Conservation (phyloP, 192 early-diverging fungal genomes). For the Coemansia sp. region DNA sequence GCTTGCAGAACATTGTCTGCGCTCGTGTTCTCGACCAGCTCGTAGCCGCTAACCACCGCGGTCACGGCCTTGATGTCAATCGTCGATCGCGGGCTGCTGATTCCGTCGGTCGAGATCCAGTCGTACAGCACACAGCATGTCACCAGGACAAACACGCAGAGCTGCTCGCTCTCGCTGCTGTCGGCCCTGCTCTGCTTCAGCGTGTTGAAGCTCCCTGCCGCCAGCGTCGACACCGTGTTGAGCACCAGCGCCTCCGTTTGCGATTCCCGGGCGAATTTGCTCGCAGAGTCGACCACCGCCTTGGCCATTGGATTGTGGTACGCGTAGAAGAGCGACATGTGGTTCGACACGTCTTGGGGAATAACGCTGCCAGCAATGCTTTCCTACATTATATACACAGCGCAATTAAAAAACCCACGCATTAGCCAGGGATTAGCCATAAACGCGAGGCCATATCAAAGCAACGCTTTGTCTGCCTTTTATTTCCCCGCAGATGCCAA, state of each 20-base stretch:
- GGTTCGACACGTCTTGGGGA: slow-evolving; percentile 84
- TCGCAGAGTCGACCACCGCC: slow-evolving; percentile 77
- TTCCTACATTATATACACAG: slow-evolving; percentile 22
- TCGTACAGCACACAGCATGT: slow-evolving; percentile 89
- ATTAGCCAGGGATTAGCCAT: too few relatives aligned
- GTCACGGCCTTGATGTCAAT: slow-evolving; percentile 69
- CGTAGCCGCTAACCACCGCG: slow-evolving; percentile 20
- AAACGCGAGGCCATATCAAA: too few relatives aligned
- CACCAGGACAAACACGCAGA: slow-evolving; percentile 84
- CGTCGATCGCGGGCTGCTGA: slow-evolving; percentile 70
- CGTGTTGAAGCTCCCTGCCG: slow-evolving; percentile 73
- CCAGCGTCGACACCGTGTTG: slow-evolving; percentile 72
- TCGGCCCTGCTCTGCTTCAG: slow-evolving; percentile 63
- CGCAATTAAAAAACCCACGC: too few relatives aligned
- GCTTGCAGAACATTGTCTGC: slow-evolving; percentile 43
- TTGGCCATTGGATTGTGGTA: slow-evolving; percentile 93
- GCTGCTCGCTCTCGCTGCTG: slow-evolving; percentile 61
- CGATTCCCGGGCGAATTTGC: slow-evolving; percentile 64
- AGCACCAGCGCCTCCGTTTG: slow-evolving; percentile 50
- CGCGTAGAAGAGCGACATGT: slow-evolving; percentile 95
- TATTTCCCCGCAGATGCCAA: neutral
- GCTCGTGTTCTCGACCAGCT: slow-evolving; percentile 32
- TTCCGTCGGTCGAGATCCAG: slow-evolving; percentile 76
- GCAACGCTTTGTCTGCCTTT: too few relatives aligned
- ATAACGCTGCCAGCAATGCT: slow-evolving; percentile 63